These are phyloP conservation scores for Rubroshorea leprosula DNA, from an alignment of 345 rosid species.

Conservation along the genomic window DNA sequence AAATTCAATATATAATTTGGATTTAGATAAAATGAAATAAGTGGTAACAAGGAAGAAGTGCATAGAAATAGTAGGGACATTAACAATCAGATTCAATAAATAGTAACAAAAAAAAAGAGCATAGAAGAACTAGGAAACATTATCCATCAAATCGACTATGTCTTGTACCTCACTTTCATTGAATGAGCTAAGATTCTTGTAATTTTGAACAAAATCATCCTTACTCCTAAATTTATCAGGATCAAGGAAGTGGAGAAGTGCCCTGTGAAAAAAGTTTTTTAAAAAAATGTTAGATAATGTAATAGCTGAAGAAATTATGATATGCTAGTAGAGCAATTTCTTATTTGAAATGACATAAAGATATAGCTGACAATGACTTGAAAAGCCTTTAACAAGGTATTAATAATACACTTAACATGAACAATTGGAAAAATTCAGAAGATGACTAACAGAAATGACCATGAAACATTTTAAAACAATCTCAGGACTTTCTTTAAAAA, in stretches of 20 bases:
- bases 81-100: slow-evolving; percentile 1
- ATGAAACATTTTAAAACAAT: not conserved
- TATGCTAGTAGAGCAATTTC: not conserved
- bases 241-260: slow-evolving; percentile 97
- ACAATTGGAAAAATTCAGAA: no score
- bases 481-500: no score
- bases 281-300: no score
- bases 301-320: slow-evolving; percentile 3
- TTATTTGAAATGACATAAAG: not conserved
- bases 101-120: no score
- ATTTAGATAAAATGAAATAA: slow-evolving; percentile 8
- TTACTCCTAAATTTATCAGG: slow-evolving; percentile 81
- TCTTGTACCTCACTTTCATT: slow-evolving; percentile 79
- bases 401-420: no score
- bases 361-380: not conserved
- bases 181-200: slow-evolving; percentile 96
- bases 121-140: no score
- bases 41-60: no score
- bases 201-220: slow-evolving; percentile 93
- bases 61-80: no score
- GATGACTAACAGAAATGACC: not conserved
- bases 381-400: not conserved
- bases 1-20: slow-evolving; percentile 16
- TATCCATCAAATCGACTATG: slow-evolving; percentile 2
- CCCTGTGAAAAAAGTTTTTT: slow-evolving; percentile 51